These are phyloP conservation scores for Solanum virginianum DNA, from an alignment of 257 asterid species.

Conservation along the genomic window DNA sequence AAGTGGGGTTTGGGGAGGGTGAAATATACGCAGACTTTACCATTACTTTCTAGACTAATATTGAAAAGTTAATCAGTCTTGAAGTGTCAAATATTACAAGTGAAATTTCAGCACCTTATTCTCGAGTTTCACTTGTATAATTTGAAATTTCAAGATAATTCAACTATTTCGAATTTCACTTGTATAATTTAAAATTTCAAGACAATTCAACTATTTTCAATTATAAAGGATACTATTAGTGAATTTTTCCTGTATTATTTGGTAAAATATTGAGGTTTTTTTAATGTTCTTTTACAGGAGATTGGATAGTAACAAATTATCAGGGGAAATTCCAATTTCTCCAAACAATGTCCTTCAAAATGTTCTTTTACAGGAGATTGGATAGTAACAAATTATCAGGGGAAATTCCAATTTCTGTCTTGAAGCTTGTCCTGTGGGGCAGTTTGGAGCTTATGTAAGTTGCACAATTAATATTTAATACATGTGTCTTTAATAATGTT, in stretches of 20 bases:
- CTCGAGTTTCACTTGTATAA: not conserved
- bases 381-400: conserved; percentile 24
- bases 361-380: conserved; percentile 21
- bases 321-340: conserved; percentile 15
- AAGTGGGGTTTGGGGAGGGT: too few relatives aligned
- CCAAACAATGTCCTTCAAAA: too few relatives aligned
- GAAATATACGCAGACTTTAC: too few relatives aligned
- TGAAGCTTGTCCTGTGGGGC: conserved; percentile 16
- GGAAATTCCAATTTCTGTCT: conserved; percentile 8
- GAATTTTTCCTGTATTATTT: not conserved
- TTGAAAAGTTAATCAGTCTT: not conserved
- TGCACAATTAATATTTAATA: not conserved
- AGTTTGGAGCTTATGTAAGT: conserved; percentile 22
- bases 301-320: conserved; percentile 19
- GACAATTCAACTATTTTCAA: not conserved
- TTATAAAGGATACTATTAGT: not conserved
- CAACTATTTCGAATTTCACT: not conserved
- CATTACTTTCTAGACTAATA: not conserved
- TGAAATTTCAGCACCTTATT: not conserved
- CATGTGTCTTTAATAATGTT: too few relatives aligned
- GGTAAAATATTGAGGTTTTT: not conserved
- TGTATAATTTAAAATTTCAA: too few relatives aligned
- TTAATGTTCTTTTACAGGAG: conserved; percentile 5
- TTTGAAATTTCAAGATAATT: not conserved
- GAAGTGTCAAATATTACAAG: not conserved